Evolutionary conservation across 345 rosid genomes (phyloP), one percentile per base, ranked within the genome.

Genomic region (Laguncularia racemosa): DNA sequence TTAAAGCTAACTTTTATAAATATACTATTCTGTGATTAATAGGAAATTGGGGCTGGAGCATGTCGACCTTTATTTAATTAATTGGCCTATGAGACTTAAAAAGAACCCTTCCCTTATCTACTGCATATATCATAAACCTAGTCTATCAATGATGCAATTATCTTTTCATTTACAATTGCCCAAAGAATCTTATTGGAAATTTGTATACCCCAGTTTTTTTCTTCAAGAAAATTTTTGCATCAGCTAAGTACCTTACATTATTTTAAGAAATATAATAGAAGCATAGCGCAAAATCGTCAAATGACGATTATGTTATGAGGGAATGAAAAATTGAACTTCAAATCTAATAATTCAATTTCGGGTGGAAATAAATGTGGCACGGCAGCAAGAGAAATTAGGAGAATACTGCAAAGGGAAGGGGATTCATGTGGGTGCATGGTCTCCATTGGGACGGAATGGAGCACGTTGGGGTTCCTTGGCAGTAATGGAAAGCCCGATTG

Each of bases 361-460:
- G 80, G 83, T 76, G 52, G 81, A 79, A 67, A 56, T 76, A 55
- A 71, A 67, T 26, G 67, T 67, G 3, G 5, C 50, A 0, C 74
- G 82, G 79, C 74, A 56, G 20, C 82, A 78, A 51, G 61, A 63
- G 54, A 64, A 72, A 51, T 40, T 75, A n/a, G 61, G 64, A 20
- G 64, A 59, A 13, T 59, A 62, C 17, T 74, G 80, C 16, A 26
- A 69, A 45, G 55, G 53, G 14, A 71, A 69, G 18, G 65, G 73
- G 0, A 55, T 78, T 1, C 63, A 53, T 6, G 48, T 78, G 12
- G 59, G 49, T 13, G 83, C 80, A 0, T 78, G 46, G 20, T 72
- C 80, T 45, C 71, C 77, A 0, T 49, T 75, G n/a, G 79, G 73
- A 20, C 69, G 62, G 43, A 72, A 26, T 10, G 79, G 83, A n/a